These are phyloP conservation scores for Gossypium herbaceum DNA, from an alignment of 345 rosid species.

Conservation along the genomic window DNA sequence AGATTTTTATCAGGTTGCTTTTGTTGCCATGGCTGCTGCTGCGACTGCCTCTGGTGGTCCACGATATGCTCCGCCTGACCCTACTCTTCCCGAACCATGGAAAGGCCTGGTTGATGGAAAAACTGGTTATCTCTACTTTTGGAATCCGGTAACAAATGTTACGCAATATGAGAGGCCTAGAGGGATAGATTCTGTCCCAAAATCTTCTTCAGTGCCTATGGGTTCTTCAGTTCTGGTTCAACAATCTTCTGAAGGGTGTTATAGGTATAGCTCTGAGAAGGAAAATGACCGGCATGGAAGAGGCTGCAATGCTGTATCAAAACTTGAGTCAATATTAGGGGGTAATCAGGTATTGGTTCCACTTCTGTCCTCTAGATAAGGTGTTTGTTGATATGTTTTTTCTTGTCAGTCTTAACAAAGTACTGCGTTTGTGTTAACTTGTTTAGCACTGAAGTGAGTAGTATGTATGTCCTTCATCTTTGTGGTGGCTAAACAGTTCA, in stretches of 20 bases:
- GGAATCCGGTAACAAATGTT: slow-evolving; percentile 96
- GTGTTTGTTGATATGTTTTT: neutral
- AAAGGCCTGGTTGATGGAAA: slow-evolving; percentile 87
- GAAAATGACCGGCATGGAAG: slow-evolving; percentile 51
- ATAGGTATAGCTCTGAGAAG: slow-evolving; percentile 40
- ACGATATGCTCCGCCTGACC: slow-evolving; percentile 87
- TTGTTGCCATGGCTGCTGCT: slow-evolving; percentile 57
- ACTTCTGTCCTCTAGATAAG: neutral
- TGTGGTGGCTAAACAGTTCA: no score
- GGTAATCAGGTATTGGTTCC: slow-evolving; percentile 43
- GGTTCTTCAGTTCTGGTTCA: slow-evolving; percentile 55
- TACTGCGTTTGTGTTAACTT: neutral
- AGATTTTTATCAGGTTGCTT: neutral
- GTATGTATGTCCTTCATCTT: neutral
- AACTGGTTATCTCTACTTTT: slow-evolving; percentile 86
- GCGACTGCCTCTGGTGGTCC: slow-evolving; percentile 48
- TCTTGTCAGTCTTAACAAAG: neutral
- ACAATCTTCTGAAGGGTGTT: slow-evolving; percentile 31
- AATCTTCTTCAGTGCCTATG: slow-evolving; percentile 35
- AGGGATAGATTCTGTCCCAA: slow-evolving; percentile 22
- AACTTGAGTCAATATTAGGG: slow-evolving; percentile 40
- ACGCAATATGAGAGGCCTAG: slow-evolving; percentile 89
- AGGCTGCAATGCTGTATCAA: slow-evolving; percentile 37
- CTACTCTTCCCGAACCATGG: slow-evolving; percentile 96
- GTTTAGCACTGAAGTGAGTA: neutral